phyloP scores from a whole-genome alignment of 331 rosid species.

The Rhamnella rubrinervis region DNA sequence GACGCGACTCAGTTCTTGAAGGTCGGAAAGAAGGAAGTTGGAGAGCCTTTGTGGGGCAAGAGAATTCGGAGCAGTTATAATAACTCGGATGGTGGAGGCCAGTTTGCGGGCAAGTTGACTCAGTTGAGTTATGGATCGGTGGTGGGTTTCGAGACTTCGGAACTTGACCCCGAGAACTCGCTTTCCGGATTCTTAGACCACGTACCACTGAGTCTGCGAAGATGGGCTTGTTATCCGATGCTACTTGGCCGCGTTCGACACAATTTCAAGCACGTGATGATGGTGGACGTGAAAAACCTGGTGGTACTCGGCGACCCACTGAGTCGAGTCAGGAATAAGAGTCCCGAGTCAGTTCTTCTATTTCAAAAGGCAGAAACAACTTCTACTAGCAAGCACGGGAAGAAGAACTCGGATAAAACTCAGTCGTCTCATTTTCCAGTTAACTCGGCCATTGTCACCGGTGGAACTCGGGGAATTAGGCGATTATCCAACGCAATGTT shows the following conservation, averaged over 20 bases:
- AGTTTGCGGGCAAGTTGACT: constrained; percentile 17
- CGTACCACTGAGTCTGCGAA: constrained; percentile 55
- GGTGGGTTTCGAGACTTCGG: constrained; percentile 66
- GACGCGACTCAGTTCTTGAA: constrained; percentile 42
- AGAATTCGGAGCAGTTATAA: constrained; percentile 21
- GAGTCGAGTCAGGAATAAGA: constrained; percentile 44
- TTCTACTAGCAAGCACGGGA: constrained; percentile 35
- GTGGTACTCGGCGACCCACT: constrained; percentile 58
- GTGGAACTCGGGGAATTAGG: constrained; percentile 84
- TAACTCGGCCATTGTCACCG: constrained; percentile 51
- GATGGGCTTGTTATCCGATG: constrained; percentile 96
- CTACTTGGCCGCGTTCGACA: constrained; percentile 78
- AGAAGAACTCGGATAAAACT: constrained; percentile 35
- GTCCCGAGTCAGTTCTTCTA: constrained; percentile 53
- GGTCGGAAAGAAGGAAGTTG: constrained; percentile 18
- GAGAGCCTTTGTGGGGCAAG: constrained; percentile 77
- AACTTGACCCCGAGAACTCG: constrained; percentile 89
- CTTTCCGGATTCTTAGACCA: constrained; percentile 74
- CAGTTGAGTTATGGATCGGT: constrained; percentile 72
- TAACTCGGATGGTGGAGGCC: background rate
- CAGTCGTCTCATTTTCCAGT: constrained; percentile 29
- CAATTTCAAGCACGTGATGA: constrained; percentile 67
- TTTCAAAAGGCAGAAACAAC: constrained; percentile 16
- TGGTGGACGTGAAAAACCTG: constrained; percentile 49
- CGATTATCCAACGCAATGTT: constrained; percentile 49